Evolutionary conservation across 768 basidiomycete species (phyloP), one percentile per base, ranked within the genome.

Genomic region (Boletus pseudopeckii): DNA sequence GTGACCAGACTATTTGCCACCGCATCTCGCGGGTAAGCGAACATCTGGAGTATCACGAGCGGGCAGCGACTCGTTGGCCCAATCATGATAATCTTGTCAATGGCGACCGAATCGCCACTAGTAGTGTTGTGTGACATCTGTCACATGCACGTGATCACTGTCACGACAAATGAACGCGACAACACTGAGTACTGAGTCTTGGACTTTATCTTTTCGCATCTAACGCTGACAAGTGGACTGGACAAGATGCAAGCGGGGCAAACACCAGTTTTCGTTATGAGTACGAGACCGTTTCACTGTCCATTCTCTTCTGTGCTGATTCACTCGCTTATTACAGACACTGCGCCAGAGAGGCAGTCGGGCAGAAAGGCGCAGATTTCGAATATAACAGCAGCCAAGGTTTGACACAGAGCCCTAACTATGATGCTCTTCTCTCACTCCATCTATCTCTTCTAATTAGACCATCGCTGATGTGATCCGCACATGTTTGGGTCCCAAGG

Each of bases 401-500:
- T 92, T 40, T 51, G 80, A 58, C 22, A 9, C 11, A 17, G 1
- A 17, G 17, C 14, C 4, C 0, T 36, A 2, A 10, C 8, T 0
- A 11, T 20, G 5, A 10, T 11, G 4, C 6, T 17, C 7, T 11
- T 2, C 26, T 17, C 46, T 49, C 3, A 45, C 3, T 22, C 13
- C 14, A 24, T 32, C 18, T 37, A 1, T 33, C 10, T 24, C 9
- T 45, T 59, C 3, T 10, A 14, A 52, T 20, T 54, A 95, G 94
- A 97, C 93, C 9, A 94, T 98, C 1, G 93, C 96, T 57, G 97
- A 98, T 79, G 95, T 99, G 5, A 98, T 98, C 63, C 74, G 96
- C 56, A 98, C 96, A 57, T 98, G 97, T 81, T 72, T 98, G 34
- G 97, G 95, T 1, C 96, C 96, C 1, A 96, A 97, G 67, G 86